Base-by-base conservation (phyloP, 225 moss, liverwort and hornwort genomes). In the Straminergon stramineum region DNA sequence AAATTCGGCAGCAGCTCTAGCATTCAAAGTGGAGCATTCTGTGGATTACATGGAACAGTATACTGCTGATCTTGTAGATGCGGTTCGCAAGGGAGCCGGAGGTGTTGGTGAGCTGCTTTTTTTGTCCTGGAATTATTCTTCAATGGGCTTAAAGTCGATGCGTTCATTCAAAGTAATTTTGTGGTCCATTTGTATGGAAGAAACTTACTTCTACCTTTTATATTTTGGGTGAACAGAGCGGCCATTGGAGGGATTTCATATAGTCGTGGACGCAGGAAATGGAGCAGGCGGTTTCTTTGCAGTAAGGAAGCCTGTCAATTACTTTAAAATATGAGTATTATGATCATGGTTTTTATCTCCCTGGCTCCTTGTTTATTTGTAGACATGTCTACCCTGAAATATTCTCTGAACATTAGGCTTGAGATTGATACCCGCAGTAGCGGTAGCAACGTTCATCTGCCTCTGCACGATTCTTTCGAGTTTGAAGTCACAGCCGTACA, bases 201-300 rank as follows among this genome's bases (percentile, higher is more conserved):
- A 84, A 91, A 87, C 69, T 84, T 35, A 90, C 31, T 60, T 52
- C 39, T 53, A 61, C 62, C 23, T 43, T 79, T 13, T 35, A 71
- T 31, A 52, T 65, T 65, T 82, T 51, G 75, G 64, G 39, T 81
- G n/a, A 86, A 90, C 96, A 98, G 98, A 98, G 92, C 93, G 93
- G 74, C 98, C 98, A 60, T 85, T 98, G 89, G 95, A 95, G 89
- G 98, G 97, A 48, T 97, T 98, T 88, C 98, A 96, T 86, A 96
- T 97, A 92, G 96, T 98, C 56, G 97, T 97, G 62, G 98, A 98
- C 90, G 98, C 98, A 77, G 98, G 98, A 81, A 98, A 98, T 87
- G 98, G 98, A 79, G 98, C 98, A 75, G 98, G 98, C 57, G 98
- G 98, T 34, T 98, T 98, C 79, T 98, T 98, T 93, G 95, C 97